A percentile compares a stretch with the other conserved stretches of the same genome.
phyloP scores from a whole-genome alignment of 805 yeast genomes.

The Zygosaccharomyces gambellarensis region DNA sequence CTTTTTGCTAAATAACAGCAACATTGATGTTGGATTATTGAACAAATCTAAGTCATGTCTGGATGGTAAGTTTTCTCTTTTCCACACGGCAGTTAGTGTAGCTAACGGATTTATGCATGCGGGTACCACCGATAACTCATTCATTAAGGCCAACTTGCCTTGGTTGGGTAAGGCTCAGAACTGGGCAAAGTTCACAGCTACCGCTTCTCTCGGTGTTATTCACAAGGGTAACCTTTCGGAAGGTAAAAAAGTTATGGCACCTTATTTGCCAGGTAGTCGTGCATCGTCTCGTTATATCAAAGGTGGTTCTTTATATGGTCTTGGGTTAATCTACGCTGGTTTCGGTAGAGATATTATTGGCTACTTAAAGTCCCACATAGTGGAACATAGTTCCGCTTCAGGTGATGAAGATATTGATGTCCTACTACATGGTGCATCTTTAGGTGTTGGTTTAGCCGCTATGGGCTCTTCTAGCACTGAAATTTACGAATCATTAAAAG shows the following conservation, averaged over 20 bases:
- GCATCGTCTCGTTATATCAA: conserved; percentile 76
- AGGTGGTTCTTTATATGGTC: conserved; percentile 91
- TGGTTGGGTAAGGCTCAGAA: conserved; percentile 97
- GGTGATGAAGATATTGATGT: conserved; percentile 72
- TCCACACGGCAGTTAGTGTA: conserved; percentile 93
- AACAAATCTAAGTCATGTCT: conserved; percentile 74
- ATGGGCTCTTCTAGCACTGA: conserved; percentile 80
- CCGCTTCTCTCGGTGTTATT: conserved; percentile 96
- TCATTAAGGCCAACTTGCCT: conserved; percentile 83
- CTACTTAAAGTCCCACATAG: conserved; percentile 67
- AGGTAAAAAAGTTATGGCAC: conserved; percentile 80
- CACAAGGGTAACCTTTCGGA: conserved; percentile 92
- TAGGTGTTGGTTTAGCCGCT: conserved; percentile 94
- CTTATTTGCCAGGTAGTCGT: conserved; percentile 78
- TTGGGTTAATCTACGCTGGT: conserved; percentile 93
- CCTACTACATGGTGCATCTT: conserved; percentile 88
- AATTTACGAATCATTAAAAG: conserved; percentile 76
- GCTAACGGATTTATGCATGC: conserved; percentile 92
- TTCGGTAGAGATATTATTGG: conserved; percentile 86
- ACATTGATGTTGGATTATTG: conserved; percentile 76
- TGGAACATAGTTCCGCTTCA: conserved; percentile 54
- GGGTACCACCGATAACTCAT: conserved; percentile 93
- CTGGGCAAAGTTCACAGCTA: conserved; percentile 97
- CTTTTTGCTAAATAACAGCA: conserved; percentile 78
- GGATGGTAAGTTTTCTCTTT: conserved; percentile 89